Evolutionary conservation across 192 early-diverging fungal genomes (phyloP).

Genomic region (Rhizophagus prolifer): DNA sequence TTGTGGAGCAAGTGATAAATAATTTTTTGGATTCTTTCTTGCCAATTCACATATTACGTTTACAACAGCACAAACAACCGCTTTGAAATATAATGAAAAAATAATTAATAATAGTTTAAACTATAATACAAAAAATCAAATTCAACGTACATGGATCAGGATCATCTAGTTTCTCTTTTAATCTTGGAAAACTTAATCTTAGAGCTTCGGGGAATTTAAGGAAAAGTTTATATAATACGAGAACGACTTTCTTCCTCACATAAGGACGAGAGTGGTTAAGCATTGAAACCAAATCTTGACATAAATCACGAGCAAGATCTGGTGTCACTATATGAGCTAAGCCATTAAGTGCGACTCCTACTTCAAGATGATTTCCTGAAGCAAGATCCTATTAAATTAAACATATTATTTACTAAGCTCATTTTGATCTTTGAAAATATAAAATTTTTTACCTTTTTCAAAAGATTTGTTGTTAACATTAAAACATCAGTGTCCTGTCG

Average conservation of each 20-base stretch:
- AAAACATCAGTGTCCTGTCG: slow-evolving; percentile 91
- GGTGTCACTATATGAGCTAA: slow-evolving; percentile 90
- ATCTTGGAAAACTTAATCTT: slow-evolving; percentile 71
- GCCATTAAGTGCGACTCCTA: slow-evolving; percentile 87
- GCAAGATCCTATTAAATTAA: slow-evolving; percentile 70
- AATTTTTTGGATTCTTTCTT: slow-evolving; percentile 86
- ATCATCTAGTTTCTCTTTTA: slow-evolving; percentile 90
- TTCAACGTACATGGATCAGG: slow-evolving; percentile 78
- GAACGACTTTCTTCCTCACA: slow-evolving; percentile 87
- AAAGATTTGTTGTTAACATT: slow-evolving; percentile 95
- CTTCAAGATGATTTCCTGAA: slow-evolving; percentile 78
- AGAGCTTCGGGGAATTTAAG: slow-evolving; percentile 89
- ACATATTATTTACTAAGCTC: background rate
- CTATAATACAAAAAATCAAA: background rate
- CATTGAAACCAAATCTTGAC: slow-evolving; percentile 82
- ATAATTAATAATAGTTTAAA: slow-evolving; percentile 25
- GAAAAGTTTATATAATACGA: slow-evolving; percentile 87
- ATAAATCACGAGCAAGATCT: slow-evolving; percentile 85
- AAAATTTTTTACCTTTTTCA: slow-evolving; percentile 75
- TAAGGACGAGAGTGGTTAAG: slow-evolving; percentile 91
- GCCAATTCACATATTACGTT: slow-evolving; percentile 98
- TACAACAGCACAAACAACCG: slow-evolving; percentile 90
- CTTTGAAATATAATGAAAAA: slow-evolving; percentile 40
- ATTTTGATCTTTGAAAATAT: background rate
- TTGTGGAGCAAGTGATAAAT: slow-evolving; percentile 91